These are phyloP conservation scores for Lepiota venenata DNA, from an alignment of 768 basidiomycete species.

Conservation along the genomic window DNA sequence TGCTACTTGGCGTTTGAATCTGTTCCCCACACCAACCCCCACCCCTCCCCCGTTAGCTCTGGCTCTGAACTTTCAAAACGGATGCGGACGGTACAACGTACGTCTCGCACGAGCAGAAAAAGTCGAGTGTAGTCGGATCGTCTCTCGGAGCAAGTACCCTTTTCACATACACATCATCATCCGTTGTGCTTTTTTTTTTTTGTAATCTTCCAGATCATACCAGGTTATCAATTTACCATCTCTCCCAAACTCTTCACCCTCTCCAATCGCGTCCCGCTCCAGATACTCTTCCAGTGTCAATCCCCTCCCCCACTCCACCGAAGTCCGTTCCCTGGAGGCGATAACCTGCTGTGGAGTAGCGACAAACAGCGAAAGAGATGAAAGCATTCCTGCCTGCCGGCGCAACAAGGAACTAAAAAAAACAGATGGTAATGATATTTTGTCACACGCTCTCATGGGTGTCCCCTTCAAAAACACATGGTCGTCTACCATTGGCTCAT, in stretches of 20 bases:
- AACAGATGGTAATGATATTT: too few relatives aligned
- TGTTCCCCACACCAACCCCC: not conserved
- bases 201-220: conserved; percentile 22
- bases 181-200: too few relatives aligned
- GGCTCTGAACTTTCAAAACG: not conserved
- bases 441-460: too few relatives aligned
- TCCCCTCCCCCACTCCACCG: conserved; percentile 39
- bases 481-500: too few relatives aligned
- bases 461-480: too few relatives aligned
- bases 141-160: conserved; percentile 59
- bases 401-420: not conserved
- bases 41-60: not conserved
- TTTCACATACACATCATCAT: not conserved
- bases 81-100: conserved; percentile 25
- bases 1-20: conserved; percentile 28
- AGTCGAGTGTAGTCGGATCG: conserved; percentile 47
- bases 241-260: conserved; percentile 38
- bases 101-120: conserved; percentile 63
- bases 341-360: conserved; percentile 45
- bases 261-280: conserved; percentile 34
- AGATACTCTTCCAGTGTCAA: conserved; percentile 44
- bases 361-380: conserved; percentile 15
- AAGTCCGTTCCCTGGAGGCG: conserved; percentile 31
- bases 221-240: conserved; percentile 49
- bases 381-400: not conserved